Conservation (phyloP, 768 basidiomycete species). For the Exsudoporus frostii region DNA sequence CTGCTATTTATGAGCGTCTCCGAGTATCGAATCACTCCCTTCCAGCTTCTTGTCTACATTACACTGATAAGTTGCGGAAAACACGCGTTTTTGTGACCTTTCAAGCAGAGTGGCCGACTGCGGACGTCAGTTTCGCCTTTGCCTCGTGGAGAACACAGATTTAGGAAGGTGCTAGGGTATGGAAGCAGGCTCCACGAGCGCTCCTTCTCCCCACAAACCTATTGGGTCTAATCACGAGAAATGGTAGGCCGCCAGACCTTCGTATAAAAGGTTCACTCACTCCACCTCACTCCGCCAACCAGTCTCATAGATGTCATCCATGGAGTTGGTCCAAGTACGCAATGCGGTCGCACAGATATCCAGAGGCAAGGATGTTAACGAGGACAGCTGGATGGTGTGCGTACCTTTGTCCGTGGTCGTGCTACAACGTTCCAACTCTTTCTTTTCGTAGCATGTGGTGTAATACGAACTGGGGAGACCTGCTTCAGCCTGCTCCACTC, state of each 20-base stretch:
- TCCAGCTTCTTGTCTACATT: not conserved
- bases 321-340: constrained; percentile 12
- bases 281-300: not conserved
- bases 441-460: constrained; percentile 14
- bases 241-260: not conserved
- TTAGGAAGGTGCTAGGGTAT: not conserved
- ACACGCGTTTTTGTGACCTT: not conserved
- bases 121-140: not conserved
- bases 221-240: not conserved
- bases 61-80: not conserved
- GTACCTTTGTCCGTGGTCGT: not conserved
- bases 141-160: not conserved
- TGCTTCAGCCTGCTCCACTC: constrained; percentile 18
- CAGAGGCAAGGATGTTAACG: constrained; percentile 19
- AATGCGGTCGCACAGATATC: constrained; percentile 19
- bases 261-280: not conserved
- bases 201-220: not conserved
- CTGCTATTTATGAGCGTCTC: not conserved
- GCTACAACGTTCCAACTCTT: not conserved
- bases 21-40: not conserved
- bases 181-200: not conserved
- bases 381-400: constrained; percentile 22
- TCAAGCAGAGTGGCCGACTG: too few species aligned
- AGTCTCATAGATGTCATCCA: constrained; percentile 6
- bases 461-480: constrained; percentile 20